Percentiles rank a stretch among this genome's conserved stretches.
Evolutionary conservation across 805 yeast genomes (phyloP).

Genomic region (Maudiozyma saulgeensis): DNA sequence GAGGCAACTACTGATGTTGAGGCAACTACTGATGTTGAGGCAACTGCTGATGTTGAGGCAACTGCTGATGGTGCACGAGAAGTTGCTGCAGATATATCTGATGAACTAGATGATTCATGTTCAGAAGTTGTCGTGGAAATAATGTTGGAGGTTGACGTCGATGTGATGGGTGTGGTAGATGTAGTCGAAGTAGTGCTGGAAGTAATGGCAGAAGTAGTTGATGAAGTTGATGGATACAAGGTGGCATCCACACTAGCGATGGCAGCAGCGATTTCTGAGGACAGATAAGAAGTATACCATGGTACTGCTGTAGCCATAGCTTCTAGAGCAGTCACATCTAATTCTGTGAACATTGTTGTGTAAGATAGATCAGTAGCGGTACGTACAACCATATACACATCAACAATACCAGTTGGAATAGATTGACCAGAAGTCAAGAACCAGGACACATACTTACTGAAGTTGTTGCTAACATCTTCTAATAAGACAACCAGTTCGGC

Average conservation of each 20-base stretch:
- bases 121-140: background rate
- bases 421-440: background rate
- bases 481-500: constrained; percentile 13
- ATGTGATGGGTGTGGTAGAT: background rate
- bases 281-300: constrained; percentile 25
- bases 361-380: background rate
- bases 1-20: no score
- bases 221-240: background rate
- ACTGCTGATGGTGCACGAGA: no score
- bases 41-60: no score
- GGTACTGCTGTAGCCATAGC: constrained; percentile 21
- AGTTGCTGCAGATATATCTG: background rate
- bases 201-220: background rate
- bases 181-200: background rate
- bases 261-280: constrained; percentile 6
- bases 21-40: no score
- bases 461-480: constrained; percentile 10
- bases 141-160: background rate
- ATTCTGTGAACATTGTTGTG: background rate
- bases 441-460: constrained; percentile 7
- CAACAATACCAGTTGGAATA: background rate
- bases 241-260: background rate
- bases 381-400: background rate
- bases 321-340: background rate
- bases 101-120: background rate